A percentile compares a stretch with the other conserved stretches of the same genome.
These are phyloP conservation scores for Syzygium aromaticum DNA, from an alignment of 345 rosid species.

Conservation along the genomic window DNA sequence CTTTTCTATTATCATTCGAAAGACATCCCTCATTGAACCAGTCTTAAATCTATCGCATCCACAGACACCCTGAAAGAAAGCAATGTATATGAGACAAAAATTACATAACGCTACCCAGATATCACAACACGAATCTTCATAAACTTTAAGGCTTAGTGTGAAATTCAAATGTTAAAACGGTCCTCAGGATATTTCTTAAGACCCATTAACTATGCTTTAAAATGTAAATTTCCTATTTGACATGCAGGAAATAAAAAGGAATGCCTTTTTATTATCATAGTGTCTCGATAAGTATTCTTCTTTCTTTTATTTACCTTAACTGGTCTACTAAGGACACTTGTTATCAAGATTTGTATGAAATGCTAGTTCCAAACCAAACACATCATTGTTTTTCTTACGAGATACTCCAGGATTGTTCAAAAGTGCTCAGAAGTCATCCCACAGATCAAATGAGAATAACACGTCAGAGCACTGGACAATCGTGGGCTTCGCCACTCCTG, in stretches of 20 bases:
- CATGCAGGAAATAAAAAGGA: not conserved
- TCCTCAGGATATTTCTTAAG: not conserved
- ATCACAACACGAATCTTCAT: not conserved
- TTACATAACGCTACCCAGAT: not conserved
- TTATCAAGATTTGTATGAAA: not conserved
- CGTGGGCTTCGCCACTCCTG: not conserved
- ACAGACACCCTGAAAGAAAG: constrained; percentile 72
- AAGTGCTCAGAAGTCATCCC: not conserved
- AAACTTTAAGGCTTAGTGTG: not conserved
- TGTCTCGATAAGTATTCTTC: not conserved
- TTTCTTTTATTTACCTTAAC: not conserved
- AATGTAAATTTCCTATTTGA: not conserved
- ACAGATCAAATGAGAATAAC: not conserved
- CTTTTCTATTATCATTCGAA: constrained; percentile 53
- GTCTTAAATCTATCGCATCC: constrained; percentile 88
- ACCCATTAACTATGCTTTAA: not conserved
- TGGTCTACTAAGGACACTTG: not conserved
- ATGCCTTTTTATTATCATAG: not conserved
- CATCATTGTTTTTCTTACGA: not conserved
- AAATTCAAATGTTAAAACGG: not conserved
- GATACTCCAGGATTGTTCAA: not conserved
- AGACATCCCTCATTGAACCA: constrained; percentile 62
- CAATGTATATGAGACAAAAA: not conserved
- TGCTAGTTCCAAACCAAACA: not conserved
- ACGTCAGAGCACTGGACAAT: not conserved